Evolutionary conservation across 257 asterid genomes (phyloP), one percentile per base, ranked within the genome.

Genomic region (Agastache rugosa): DNA sequence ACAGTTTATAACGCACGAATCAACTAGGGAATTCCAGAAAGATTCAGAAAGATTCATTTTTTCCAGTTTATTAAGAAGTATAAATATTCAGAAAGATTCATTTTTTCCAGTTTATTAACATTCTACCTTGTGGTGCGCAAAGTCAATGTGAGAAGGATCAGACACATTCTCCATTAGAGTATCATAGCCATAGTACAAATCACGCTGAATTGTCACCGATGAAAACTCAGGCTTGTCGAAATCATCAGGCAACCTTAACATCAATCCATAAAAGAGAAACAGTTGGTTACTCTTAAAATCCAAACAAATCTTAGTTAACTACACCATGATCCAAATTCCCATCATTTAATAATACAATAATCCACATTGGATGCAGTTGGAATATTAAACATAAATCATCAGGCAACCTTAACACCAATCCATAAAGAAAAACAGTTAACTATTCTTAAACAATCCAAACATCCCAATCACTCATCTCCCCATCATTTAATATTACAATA

Each of bases 141-240:
- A 95, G 81, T 95, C 96, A 60, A 95, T 95, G 80, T 95, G 99
- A 75, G 98, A 95, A 78, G 99, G 99, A 85, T 95, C 98, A 44
- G 98, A 92, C 22, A 95, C 99, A 74, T 95, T 95, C 91, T 95
- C 99, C 99, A 95, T 90, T 47, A 95, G 93, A 72, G 97, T 95
- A 85, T 95, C 99, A 66, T 95, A 90, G 23, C 98, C 97, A 72
- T 95, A 95, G 85, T 75, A 95, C 83, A 95, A 70, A 84, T 92
- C 99, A 0, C 99, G 96, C 77, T 95, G 99, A 74, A 95, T 95
- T 16, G 96, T 92, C 79, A 95, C 98, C 0, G 96, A 84, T 6
- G 97, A 91, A 84, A 90, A 92, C 81, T 91, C 98, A 0, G 98
- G 97, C 81, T 87, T 85, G 56, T 89, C 89, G 69, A 92, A 95